These are phyloP conservation scores for Trametes hirsuta DNA, from an alignment of 1,284 basidiomycete species.

Conservation along the genomic window DNA sequence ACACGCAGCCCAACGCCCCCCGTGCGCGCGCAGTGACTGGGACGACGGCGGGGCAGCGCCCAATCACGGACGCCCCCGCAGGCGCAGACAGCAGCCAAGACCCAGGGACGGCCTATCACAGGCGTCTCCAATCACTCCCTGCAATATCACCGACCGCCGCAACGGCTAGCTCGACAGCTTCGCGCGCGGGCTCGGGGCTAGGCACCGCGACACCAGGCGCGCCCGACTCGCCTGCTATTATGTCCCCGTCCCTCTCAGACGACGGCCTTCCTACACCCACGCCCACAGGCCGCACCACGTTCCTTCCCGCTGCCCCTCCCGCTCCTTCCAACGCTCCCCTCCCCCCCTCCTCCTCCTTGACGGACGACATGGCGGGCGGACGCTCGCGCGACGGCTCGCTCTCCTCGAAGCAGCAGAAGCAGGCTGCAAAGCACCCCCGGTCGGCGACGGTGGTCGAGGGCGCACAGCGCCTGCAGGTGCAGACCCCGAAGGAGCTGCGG, in stretches of 20 bases:
- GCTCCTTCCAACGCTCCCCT: conserved; percentile 29
- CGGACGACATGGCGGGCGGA: conserved; percentile 40
- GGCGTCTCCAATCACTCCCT: conserved; percentile 26
- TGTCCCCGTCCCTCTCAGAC: conserved; percentile 27
- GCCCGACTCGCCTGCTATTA: background rate
- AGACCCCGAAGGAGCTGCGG: conserved; percentile 25
- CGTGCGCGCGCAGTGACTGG: conserved; percentile 10
- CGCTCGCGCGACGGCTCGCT: conserved; percentile 12
- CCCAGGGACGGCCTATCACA: conserved; percentile 12
- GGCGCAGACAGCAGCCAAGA: conserved; percentile 5
- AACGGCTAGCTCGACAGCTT: conserved; percentile 6
- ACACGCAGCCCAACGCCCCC: conserved; percentile 7
- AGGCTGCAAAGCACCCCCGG: conserved; percentile 29
- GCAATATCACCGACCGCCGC: conserved; percentile 9
- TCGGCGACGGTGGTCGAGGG: conserved; percentile 26
- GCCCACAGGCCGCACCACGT: conserved; percentile 31
- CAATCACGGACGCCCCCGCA: conserved; percentile 8
- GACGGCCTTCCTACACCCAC: conserved; percentile 36
- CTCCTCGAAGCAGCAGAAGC: conserved; percentile 11
- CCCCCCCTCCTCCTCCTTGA: conserved; percentile 36
- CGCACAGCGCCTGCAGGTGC: conserved; percentile 10
- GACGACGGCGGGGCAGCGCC: conserved; percentile 5
- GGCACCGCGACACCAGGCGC: conserved; percentile 1
- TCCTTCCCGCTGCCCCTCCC: conserved; percentile 26
- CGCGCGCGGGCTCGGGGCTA: background rate